Percentiles rank a stretch among this genome's conserved stretches.
phyloP scores from a whole-genome alignment of 345 rosid genomes.

The Aquilaria sinensis region DNA sequence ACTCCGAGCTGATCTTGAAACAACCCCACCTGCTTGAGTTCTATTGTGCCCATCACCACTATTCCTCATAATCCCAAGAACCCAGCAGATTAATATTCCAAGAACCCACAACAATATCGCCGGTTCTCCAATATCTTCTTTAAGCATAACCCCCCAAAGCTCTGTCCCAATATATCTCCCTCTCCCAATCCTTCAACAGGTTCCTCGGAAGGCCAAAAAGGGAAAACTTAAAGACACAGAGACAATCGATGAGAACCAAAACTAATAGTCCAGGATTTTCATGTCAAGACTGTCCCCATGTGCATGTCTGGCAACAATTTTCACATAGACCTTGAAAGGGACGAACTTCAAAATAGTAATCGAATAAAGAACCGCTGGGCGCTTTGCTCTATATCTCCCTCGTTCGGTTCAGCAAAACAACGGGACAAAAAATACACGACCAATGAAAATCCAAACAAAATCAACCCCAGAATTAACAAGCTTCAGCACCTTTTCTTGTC shows the following conservation, averaged over 20 bases:
- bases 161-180: slow-evolving; percentile 13
- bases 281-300: slow-evolving; percentile 18
- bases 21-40: slow-evolving; percentile 26
- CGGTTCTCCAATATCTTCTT: slow-evolving; percentile 30
- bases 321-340: slow-evolving; percentile 6
- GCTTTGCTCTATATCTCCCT: slow-evolving; percentile 9
- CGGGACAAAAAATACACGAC: background rate
- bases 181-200: background rate
- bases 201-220: background rate
- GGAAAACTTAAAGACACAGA: slow-evolving; percentile 2
- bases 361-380: slow-evolving; percentile 11
- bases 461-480: background rate
- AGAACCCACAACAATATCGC: slow-evolving; percentile 28
- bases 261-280: slow-evolving; percentile 3
- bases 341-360: slow-evolving; percentile 10
- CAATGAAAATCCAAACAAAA: slow-evolving; percentile 5
- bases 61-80: slow-evolving; percentile 57
- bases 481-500: background rate
- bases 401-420: background rate
- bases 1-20: slow-evolving; percentile 56
- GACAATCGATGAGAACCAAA: slow-evolving; percentile 13
- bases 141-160: slow-evolving; percentile 35
- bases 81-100: slow-evolving; percentile 22
- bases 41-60: slow-evolving; percentile 44
- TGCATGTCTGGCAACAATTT: background rate